phyloP scores from a whole-genome alignment of 805 yeast genomes.

The Blastobotrys peoriensis region DNA sequence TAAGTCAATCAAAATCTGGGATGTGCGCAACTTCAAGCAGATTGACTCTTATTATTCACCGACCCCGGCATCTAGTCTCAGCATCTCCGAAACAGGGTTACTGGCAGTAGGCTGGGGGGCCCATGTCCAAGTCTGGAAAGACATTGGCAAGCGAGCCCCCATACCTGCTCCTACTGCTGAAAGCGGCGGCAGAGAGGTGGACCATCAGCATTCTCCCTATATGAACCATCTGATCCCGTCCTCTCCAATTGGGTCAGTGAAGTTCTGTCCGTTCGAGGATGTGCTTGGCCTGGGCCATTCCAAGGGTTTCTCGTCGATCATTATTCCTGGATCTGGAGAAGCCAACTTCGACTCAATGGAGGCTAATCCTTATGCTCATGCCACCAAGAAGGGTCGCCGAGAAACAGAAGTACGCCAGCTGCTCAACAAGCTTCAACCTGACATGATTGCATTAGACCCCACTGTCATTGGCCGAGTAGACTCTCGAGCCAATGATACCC shows the following conservation, averaged over 20 bases:
- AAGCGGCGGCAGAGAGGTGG: slow-evolving; percentile 32
- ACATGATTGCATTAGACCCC: slow-evolving; percentile 89
- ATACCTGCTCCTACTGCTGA: slow-evolving; percentile 6
- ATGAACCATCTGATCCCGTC: slow-evolving; percentile 87
- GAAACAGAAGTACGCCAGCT: slow-evolving; percentile 82
- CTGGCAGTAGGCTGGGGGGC: slow-evolving; percentile 94
- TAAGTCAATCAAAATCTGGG: slow-evolving; percentile 84
- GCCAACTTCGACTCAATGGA: slow-evolving; percentile 95
- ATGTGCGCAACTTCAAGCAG: slow-evolving; percentile 75
- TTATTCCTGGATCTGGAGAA: slow-evolving; percentile 96
- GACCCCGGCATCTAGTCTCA: slow-evolving; percentile 75
- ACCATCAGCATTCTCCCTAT: slow-evolving; percentile 67
- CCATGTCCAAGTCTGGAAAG: slow-evolving; percentile 92
- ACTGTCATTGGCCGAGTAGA: slow-evolving; percentile 79
- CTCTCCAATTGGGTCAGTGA: slow-evolving; percentile 57
- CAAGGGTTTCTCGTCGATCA: slow-evolving; percentile 71
- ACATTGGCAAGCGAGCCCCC: slow-evolving; percentile 44
- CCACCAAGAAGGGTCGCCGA: slow-evolving; percentile 87
- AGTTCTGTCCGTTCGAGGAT: slow-evolving; percentile 94
- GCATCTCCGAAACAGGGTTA: slow-evolving; percentile 82
- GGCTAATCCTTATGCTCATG: slow-evolving; percentile 87
- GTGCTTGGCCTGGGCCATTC: slow-evolving; percentile 84
- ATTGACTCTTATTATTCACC: slow-evolving; percentile 60
- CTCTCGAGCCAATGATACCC: slow-evolving; percentile 52
- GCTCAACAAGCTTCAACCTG: slow-evolving; percentile 84